phyloP scores from a whole-genome alignment of 2,329 filamentous ascomycete species.

The Colletotrichum brevisporum region DNA sequence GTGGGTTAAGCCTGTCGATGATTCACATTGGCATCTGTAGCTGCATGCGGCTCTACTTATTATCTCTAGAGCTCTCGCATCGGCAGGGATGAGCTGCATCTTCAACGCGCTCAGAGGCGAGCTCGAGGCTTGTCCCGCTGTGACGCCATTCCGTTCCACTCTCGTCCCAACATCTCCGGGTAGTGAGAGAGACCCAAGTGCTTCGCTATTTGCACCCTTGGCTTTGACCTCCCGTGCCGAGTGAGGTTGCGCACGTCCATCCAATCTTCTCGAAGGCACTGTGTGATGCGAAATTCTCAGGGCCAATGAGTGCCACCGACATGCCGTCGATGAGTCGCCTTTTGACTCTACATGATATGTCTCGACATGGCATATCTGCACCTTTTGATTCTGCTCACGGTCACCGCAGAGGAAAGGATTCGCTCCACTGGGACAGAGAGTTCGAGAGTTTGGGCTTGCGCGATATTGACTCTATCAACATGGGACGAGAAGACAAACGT shows the following conservation, averaged over 20 bases:
- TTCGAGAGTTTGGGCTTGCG: no score
- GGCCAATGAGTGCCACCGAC: no score
- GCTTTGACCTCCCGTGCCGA: not conserved
- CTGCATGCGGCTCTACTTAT: conserved; percentile 13
- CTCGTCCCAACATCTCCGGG: conserved; percentile 17
- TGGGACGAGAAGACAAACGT: conserved; percentile 15
- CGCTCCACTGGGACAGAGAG: no score
- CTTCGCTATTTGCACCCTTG: not conserved
- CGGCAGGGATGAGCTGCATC: conserved; percentile 3
- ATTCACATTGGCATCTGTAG: not conserved
- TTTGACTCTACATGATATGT: no score
- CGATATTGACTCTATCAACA: not conserved
- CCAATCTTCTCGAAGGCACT: no score
- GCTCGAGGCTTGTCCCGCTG: conserved; percentile 9
- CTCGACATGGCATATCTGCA: no score
- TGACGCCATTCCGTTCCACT: conserved; percentile 32
- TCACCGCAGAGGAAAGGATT: no score
- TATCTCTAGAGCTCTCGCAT: not conserved
- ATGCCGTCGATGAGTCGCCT: no score
- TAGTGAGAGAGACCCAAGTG: not conserved
- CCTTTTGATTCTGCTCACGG: no score
- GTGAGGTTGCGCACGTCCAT: no score
- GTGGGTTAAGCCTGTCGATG: not conserved
- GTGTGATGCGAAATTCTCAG: no score
- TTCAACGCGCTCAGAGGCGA: not conserved